Base-by-base conservation (phyloP, 2,329 filamentous ascomycete genomes). In the Microsporum audouinii region DNA sequence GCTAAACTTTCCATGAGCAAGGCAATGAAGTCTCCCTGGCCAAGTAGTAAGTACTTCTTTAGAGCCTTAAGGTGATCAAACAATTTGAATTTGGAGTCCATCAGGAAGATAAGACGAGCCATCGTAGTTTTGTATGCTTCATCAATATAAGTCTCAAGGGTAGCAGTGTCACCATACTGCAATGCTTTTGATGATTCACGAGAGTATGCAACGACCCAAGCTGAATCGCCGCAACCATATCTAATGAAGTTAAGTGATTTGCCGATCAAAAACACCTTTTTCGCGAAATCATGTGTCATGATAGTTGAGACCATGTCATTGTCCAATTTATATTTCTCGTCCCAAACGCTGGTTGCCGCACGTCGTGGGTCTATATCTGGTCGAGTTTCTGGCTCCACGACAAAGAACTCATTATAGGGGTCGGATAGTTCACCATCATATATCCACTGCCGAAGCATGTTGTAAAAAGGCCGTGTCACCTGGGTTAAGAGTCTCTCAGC, bases 211-310 rank as follows among this genome's bases (percentile, higher is more conserved):
- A 96, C 91, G 1, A 99, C 94, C 94, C 94, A 99, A 36, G 87
- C 84, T 29, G 91, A 89, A 72, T 99, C 95, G 6, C 88, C 88
- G 71, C 94, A 99, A 66, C 91, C 92, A 73, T 96, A 91, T 29
- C 94, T 87, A 71, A 99, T 96, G 74, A 99, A 99, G 74, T 99
- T 99, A 60, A 99, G 81, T 2, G 91, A 96, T 73, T 99, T 99
- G 61, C 94, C 94, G 67, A 99, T 99, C 5, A 99, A 78, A 68
- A 97, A 97, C 4, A 99, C 89, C 71, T 96, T 96, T 67, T 94
- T 89, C 0, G 94, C 91, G 75, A 99, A 96, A 63, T 96, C 91
- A 51, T 88, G 82, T 0, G 90, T 95, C 67, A 96, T 91, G 69
- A 97, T 97, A 47, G 87, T 91, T 0, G 94, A 94, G 29, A 96